A percentile compares a stretch with the other conserved stretches of the same genome.
Evolutionary conservation across 345 rosid genomes (phyloP).

Genomic region (Moricandia arvensis): DNA sequence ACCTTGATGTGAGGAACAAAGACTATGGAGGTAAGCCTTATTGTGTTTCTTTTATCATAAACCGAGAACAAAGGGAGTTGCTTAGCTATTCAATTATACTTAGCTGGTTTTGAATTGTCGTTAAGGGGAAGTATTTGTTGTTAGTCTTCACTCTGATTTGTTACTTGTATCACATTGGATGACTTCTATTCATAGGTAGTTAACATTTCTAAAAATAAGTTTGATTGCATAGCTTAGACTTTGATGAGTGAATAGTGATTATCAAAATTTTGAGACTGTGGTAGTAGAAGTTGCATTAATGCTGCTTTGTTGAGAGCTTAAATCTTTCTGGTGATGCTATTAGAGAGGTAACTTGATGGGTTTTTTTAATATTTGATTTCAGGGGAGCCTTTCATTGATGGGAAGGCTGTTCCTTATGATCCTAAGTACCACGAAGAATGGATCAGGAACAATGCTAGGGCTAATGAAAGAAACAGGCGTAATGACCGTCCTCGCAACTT

Average conservation of each 20-base stretch:
- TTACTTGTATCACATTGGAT: not conserved
- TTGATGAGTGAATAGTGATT: not conserved
- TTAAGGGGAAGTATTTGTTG: not conserved
- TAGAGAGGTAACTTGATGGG: not conserved
- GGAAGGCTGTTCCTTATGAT: slow-evolving; percentile 94
- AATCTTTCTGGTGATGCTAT: not conserved
- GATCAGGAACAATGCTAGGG: slow-evolving; percentile 88
- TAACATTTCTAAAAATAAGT: not conserved
- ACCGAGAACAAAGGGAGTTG: not conserved
- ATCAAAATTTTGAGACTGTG: not conserved
- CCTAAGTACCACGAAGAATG: slow-evolving; percentile 97
- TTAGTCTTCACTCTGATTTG: not conserved
- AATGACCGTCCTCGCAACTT: slow-evolving; percentile 75
- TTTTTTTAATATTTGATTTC: not conserved
- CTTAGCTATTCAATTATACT: not conserved
- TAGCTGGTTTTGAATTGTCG: not conserved
- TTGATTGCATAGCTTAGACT: not conserved
- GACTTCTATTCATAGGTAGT: not conserved
- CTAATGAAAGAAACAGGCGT: slow-evolving; percentile 85
- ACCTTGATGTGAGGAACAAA: slow-evolving; percentile 85
- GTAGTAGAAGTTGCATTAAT: not conserved
- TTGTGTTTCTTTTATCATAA: not conserved
- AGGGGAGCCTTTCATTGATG: slow-evolving; percentile 96
- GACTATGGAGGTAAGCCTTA: slow-evolving; percentile 83
- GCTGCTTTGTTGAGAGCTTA: not conserved